Evolutionary conservation across 352 stramenopile species (phyloP).

Genomic region (Globisporangium solare): DNA sequence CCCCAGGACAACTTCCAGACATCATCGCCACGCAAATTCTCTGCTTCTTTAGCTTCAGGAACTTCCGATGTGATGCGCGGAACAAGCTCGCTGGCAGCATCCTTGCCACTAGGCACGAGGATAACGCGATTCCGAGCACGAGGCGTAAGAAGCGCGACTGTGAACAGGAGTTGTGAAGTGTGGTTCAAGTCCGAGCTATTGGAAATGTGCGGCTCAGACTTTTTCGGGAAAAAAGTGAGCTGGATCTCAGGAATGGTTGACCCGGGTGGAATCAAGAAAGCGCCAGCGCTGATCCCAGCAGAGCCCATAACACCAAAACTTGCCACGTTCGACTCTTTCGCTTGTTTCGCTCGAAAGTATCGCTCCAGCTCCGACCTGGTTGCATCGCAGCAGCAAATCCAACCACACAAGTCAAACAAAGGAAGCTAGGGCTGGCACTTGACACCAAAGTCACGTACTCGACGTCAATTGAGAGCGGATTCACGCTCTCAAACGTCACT

Average conservation of each 20-base stretch:
- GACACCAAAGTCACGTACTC: conserved; percentile 25
- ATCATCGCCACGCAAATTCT: conserved; percentile 49
- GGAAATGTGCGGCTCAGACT: conserved; percentile 72
- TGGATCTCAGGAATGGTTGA: conserved; percentile 76
- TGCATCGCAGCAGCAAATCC: background rate
- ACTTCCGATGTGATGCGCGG: conserved; percentile 46
- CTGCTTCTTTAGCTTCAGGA: conserved; percentile 31
- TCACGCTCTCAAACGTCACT: conserved; percentile 54
- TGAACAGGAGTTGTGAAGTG: conserved; percentile 64
- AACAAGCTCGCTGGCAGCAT: conserved; percentile 34
- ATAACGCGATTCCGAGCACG: conserved; percentile 43
- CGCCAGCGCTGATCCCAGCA: conserved; percentile 64
- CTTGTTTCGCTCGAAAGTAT: conserved; percentile 42
- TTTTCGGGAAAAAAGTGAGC: conserved; percentile 84
- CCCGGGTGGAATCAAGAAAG: conserved; percentile 72
- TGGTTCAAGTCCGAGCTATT: conserved; percentile 43
- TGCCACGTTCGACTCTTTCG: conserved; percentile 21
- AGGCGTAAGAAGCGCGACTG: conserved; percentile 70
- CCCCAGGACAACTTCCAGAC: conserved; percentile 65
- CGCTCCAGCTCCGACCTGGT: conserved; percentile 32
- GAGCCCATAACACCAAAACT: conserved; percentile 59
- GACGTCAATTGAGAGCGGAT: conserved; percentile 29
- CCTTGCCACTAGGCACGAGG: conserved; percentile 28
- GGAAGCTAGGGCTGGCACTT: background rate
- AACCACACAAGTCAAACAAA: too few relatives aligned